phyloP scores from a whole-genome alignment of 345 rosid species.

The Ailanthus altissimus region DNA sequence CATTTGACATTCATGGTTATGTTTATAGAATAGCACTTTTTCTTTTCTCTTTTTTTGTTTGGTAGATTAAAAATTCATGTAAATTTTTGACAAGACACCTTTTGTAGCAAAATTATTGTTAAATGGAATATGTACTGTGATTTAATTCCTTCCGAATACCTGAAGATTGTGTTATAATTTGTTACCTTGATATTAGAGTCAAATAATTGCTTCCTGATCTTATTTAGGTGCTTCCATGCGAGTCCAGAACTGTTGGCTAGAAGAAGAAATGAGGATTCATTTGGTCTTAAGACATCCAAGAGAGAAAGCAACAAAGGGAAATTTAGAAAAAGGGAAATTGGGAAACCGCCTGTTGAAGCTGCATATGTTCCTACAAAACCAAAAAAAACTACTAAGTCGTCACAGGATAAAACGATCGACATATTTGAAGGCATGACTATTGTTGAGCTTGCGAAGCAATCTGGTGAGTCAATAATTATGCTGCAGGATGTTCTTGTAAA shows the following conservation, averaged over 20 bases:
- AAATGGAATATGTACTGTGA: background rate
- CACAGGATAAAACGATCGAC: constrained; percentile 65
- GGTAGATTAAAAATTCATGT: background rate
- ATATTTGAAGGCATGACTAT: constrained; percentile 87
- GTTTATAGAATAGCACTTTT: background rate
- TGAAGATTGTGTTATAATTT: background rate
- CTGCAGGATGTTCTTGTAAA: constrained; percentile 69
- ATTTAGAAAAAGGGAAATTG: constrained; percentile 52
- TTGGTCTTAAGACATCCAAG: constrained; percentile 53
- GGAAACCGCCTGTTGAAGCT: constrained; percentile 72
- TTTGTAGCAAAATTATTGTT: background rate
- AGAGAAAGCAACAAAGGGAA: constrained; percentile 54
- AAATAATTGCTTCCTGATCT: constrained; percentile 16
- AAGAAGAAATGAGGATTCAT: constrained; percentile 42
- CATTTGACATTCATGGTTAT: background rate
- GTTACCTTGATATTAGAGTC: background rate
- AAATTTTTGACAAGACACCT: too few species aligned
- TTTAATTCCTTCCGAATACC: constrained; percentile 13
- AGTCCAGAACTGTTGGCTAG: constrained; percentile 51
- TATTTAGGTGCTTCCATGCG: constrained; percentile 60
- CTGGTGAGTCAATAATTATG: constrained; percentile 54
- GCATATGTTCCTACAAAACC: constrained; percentile 71
- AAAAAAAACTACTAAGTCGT: constrained; percentile 45
- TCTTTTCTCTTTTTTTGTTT: too few species aligned
- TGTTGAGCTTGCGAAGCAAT: constrained; percentile 74